A percentile compares a stretch with the other conserved stretches of the same genome.
Conservation (phyloP, 1,139 yeast genomes). For the Scheffersomyces segobiensis region DNA sequence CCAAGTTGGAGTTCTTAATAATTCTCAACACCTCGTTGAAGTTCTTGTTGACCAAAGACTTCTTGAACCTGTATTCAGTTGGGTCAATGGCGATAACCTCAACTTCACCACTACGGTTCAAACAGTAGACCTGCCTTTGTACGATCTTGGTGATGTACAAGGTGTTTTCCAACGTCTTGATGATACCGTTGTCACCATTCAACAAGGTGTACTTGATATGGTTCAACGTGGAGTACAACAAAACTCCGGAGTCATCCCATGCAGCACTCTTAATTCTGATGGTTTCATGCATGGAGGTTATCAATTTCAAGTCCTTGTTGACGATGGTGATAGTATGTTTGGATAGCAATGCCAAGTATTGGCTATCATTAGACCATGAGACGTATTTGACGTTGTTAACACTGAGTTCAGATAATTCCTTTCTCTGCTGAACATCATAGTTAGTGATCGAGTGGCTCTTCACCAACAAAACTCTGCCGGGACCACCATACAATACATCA, state of each 20-base stretch:
- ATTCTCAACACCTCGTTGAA: slow-evolving; percentile 90
- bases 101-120: slow-evolving; percentile 84
- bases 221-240: slow-evolving; percentile 90
- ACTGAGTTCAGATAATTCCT: slow-evolving; percentile 66
- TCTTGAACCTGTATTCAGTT: slow-evolving; percentile 94
- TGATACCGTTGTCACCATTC: slow-evolving; percentile 93
- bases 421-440: slow-evolving; percentile 92
- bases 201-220: slow-evolving; percentile 91
- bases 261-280: slow-evolving; percentile 96
- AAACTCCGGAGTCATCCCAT: slow-evolving; percentile 94
- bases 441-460: slow-evolving; percentile 72
- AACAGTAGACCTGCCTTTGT: slow-evolving; percentile 73
- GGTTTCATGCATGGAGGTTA: slow-evolving; percentile 92
- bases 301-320: slow-evolving; percentile 70
- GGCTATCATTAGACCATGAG: slow-evolving; percentile 86
- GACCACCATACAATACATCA: slow-evolving; percentile 77
- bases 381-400: slow-evolving; percentile 86
- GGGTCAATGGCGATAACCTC: slow-evolving; percentile 84
- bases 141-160: slow-evolving; percentile 74
- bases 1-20: slow-evolving; percentile 84
- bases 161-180: slow-evolving; percentile 91
- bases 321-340: slow-evolving; percentile 93
- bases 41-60: slow-evolving; percentile 85
- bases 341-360: slow-evolving; percentile 82
- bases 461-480: slow-evolving; percentile 79